phyloP scores from a whole-genome alignment of 768 basidiomycete species.

The Lactarius evosmus region DNA sequence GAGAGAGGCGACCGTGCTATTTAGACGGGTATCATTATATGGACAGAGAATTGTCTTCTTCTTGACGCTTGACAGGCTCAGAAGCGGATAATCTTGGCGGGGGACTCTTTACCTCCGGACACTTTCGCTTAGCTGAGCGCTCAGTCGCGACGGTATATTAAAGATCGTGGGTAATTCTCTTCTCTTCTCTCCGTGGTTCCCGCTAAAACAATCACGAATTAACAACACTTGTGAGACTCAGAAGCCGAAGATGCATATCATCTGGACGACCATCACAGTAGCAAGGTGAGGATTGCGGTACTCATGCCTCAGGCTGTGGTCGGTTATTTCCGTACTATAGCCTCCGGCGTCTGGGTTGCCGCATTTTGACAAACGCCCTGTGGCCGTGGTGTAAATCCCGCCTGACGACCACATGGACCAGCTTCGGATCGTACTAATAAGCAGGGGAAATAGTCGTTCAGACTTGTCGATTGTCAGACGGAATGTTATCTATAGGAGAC shows the following conservation, averaged over 20 bases:
- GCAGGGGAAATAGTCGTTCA: neutral
- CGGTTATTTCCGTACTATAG: neutral
- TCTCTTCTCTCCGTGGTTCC: neutral
- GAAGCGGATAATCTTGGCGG: neutral
- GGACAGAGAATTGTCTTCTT: neutral
- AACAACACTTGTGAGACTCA: neutral
- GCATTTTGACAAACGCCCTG: neutral
- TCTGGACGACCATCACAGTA: neutral
- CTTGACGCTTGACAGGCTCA: neutral
- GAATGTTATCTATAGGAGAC: neutral
- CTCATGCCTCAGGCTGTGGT: neutral
- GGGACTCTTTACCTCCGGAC: neutral
- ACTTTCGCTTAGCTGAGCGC: constrained; percentile 4
- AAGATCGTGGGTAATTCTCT: neutral
- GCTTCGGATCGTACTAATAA: neutral
- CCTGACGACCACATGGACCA: neutral
- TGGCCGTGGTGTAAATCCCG: neutral
- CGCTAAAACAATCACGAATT: neutral
- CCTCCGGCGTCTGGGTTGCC: neutral
- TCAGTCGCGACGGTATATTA: neutral
- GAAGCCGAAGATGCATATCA: neutral
- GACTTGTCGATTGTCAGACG: neutral
- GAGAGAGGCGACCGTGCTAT: neutral
- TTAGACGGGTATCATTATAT: neutral
- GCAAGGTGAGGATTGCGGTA: neutral